A percentile compares a stretch with the other conserved stretches of the same genome.
Evolutionary conservation across 768 basidiomycete genomes (phyloP).

Genomic region (Amanita thiersii): DNA sequence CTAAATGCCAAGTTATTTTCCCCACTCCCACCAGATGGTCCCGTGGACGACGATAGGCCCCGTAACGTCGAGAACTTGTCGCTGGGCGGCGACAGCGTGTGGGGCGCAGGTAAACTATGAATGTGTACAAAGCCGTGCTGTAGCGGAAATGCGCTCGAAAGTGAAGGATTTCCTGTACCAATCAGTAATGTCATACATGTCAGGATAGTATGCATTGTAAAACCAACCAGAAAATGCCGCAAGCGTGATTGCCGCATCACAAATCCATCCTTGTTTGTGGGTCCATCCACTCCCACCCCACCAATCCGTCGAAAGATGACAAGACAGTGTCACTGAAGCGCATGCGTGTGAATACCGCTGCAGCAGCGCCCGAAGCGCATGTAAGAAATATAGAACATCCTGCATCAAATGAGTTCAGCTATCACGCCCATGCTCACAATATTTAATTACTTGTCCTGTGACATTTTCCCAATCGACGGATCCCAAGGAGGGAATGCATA

Average conservation of each 20-base stretch:
- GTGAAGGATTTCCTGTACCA: constrained; percentile 62
- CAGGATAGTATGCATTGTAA: constrained; percentile 5
- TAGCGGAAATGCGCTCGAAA: constrained; percentile 66
- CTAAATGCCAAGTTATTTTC: constrained; percentile 97
- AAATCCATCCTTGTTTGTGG: constrained; percentile 70
- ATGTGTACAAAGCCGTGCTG: constrained; percentile 84
- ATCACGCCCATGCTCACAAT: neutral
- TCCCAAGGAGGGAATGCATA: constrained; percentile 58
- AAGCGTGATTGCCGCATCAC: constrained; percentile 69
- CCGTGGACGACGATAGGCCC: constrained; percentile 56
- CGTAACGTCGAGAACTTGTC: constrained; percentile 80
- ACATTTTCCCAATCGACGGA: constrained; percentile 66
- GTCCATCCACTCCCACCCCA: constrained; percentile 68
- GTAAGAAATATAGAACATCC: constrained; percentile 69
- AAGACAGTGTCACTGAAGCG: constrained; percentile 59
- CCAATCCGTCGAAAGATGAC: constrained; percentile 48
- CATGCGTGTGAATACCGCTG: constrained; percentile 51
- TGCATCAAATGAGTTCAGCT: constrained; percentile 17
- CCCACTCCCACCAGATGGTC: constrained; percentile 54
- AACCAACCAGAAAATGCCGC: constrained; percentile 68
- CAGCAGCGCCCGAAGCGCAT: constrained; percentile 53
- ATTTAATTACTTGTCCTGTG: constrained; percentile 37
- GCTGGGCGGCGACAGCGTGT: constrained; percentile 69
- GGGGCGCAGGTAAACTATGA: constrained; percentile 66
- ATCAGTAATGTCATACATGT: neutral